These are phyloP conservation scores for Singerocomus rubriflavus DNA, from an alignment of 1,284 basidiomycete species.

Conservation along the genomic window DNA sequence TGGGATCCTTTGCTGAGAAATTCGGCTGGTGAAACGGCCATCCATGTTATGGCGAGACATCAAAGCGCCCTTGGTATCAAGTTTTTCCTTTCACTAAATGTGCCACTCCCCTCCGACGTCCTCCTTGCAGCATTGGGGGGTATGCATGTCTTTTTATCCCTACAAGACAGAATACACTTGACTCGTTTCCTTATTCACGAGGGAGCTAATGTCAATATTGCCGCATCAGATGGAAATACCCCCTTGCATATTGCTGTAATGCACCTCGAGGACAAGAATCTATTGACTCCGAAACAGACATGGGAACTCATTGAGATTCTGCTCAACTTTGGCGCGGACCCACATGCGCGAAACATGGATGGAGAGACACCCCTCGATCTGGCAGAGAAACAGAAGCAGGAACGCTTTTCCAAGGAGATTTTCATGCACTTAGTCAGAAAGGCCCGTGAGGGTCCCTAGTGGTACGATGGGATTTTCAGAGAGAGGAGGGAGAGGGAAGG, in stretches of 20 bases:
- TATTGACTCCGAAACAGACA: too few species aligned
- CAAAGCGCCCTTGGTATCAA: neutral
- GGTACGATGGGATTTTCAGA: too few species aligned
- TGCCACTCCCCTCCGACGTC: conserved; percentile 2
- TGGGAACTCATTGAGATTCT: neutral
- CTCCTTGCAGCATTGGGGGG: neutral
- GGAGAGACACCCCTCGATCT: conserved; percentile 1
- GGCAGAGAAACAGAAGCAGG: neutral
- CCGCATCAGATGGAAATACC: neutral
- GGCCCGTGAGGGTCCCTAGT: neutral
- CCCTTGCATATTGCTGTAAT: neutral
- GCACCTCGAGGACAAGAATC: neutral
- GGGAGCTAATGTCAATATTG: neutral
- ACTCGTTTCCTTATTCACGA: neutral
- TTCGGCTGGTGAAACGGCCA: neutral
- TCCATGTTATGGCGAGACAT: neutral
- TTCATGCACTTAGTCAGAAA: conserved; percentile 1
- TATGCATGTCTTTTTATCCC: too few species aligned
- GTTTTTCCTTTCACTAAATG: conserved; percentile 1
- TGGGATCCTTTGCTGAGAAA: neutral
- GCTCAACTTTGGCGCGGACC: conserved; percentile 3
- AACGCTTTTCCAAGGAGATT: neutral
- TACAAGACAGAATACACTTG: too few species aligned
- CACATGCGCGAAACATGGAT: neutral
- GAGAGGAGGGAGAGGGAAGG: too few species aligned